A percentile compares a stretch with the other conserved stretches of the same genome.
Evolutionary conservation across 371 early-diverging fungal genomes (phyloP).

Genomic region (Rhizopus sp.): DNA sequence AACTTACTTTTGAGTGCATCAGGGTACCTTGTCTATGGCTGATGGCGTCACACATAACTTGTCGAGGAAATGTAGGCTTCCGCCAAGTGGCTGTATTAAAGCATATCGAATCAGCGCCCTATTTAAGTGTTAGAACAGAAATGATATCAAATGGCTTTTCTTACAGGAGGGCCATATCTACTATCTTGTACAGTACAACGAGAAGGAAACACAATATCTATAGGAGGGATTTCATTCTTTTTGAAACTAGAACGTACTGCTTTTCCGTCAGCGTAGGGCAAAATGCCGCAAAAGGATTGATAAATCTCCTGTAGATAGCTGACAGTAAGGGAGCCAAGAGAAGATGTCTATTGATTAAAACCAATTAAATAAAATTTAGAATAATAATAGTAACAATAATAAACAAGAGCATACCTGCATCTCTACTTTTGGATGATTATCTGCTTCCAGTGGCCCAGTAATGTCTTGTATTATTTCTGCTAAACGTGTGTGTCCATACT

Average conservation of each 20-base stretch:
- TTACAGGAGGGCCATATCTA: slow-evolving; percentile 37
- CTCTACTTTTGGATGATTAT: slow-evolving; percentile 31
- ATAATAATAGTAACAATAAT: background rate
- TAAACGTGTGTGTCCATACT: slow-evolving; percentile 46
- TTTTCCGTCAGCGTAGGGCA: slow-evolving; percentile 20
- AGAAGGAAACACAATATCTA: slow-evolving; percentile 35
- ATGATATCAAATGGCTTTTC: background rate
- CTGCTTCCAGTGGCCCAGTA: slow-evolving; percentile 17
- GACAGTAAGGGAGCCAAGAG: slow-evolving; percentile 33
- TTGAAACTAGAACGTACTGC: background rate
- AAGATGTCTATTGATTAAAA: slow-evolving; percentile 37
- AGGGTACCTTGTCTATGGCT: slow-evolving; percentile 44
- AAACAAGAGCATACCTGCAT: slow-evolving; percentile 41
- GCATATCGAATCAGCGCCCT: slow-evolving; percentile 52
- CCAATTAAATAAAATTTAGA: background rate
- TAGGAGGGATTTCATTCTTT: slow-evolving; percentile 32
- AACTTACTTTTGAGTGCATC: slow-evolving; percentile 50
- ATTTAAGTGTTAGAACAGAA: background rate
- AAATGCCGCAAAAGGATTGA: slow-evolving; percentile 41
- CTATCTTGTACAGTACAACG: slow-evolving; percentile 35
- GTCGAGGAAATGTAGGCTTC: slow-evolving; percentile 41
- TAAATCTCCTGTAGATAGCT: slow-evolving; percentile 41
- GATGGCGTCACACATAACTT: slow-evolving; percentile 47
- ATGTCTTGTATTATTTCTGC: slow-evolving; percentile 33
- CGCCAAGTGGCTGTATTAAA: slow-evolving; percentile 34